A percentile compares a stretch with the other conserved stretches of the same genome.
phyloP scores from a whole-genome alignment of 2,329 filamentous ascomycete species.

The Sclerotinia minor region DNA sequence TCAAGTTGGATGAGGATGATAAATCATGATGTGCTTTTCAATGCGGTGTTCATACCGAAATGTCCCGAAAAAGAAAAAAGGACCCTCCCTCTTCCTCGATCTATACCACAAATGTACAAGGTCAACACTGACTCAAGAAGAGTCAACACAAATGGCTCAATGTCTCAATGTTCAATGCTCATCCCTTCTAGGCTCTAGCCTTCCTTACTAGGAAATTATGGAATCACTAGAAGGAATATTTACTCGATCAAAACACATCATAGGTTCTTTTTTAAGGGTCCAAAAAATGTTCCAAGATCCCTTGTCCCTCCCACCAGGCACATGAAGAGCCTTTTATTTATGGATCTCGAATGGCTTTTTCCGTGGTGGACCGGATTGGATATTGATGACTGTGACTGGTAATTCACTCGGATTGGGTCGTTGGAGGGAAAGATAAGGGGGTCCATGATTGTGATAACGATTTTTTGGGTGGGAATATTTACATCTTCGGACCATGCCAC shows the following conservation, averaged over 20 bases:
- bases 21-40: neutral
- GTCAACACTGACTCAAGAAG: neutral
- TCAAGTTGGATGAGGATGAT: neutral
- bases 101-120: neutral
- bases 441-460: conserved; percentile 11
- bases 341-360: conserved; percentile 6
- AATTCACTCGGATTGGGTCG: conserved; percentile 2
- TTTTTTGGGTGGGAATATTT: neutral
- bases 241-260: conserved; percentile 25
- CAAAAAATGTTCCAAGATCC: neutral
- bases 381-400: neutral
- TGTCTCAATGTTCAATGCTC: neutral
- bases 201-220: neutral
- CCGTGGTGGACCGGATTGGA: neutral
- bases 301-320: neutral
- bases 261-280: conserved; percentile 9
- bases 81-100: no score
- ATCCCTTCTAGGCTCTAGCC: neutral
- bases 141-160: no score
- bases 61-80: neutral
- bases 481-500: neutral
- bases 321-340: conserved; percentile 2
- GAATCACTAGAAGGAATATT: neutral
- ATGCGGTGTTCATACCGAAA: conserved; percentile 4
- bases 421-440: conserved; percentile 15